These are phyloP conservation scores for Hemileia vastatrix DNA, from an alignment of 1,284 basidiomycete genomes.

Conservation along the genomic window DNA sequence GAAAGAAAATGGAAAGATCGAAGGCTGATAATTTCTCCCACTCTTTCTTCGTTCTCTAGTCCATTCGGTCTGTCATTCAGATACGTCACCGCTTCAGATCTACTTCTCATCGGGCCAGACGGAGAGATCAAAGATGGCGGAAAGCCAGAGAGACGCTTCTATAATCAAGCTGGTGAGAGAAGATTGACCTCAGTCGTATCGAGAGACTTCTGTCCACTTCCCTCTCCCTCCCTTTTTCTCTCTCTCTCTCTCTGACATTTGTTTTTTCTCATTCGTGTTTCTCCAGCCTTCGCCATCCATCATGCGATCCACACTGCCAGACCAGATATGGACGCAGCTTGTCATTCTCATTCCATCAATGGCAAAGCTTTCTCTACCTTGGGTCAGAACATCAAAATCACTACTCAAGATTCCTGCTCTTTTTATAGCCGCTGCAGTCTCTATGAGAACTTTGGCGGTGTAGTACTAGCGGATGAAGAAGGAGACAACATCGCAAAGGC, in stretches of 20 bases:
- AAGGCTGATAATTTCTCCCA: constrained; percentile 39
- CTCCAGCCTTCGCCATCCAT: constrained; percentile 51
- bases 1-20: constrained; percentile 32
- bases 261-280: background rate
- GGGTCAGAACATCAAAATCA: constrained; percentile 47
- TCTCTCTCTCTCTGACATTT: background rate
- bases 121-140: constrained; percentile 50
- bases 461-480: constrained; percentile 56
- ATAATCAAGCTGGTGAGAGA: constrained; percentile 25
- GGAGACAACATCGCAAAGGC: constrained; percentile 50
- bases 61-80: constrained; percentile 44
- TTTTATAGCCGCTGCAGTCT: constrained; percentile 39
- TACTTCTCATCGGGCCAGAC: constrained; percentile 50
- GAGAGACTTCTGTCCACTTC: constrained; percentile 20
- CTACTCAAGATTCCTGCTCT: constrained; percentile 44
- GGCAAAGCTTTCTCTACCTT: constrained; percentile 58
- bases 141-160: constrained; percentile 36
- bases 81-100: constrained; percentile 49
- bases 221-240: background rate
- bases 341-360: constrained; percentile 55
- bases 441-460: constrained; percentile 50
- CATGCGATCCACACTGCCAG: constrained; percentile 55
- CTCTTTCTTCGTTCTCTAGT: background rate
- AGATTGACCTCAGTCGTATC: background rate
- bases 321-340: constrained; percentile 56